Evolutionary conservation across 768 basidiomycete species (phyloP).

Genomic region (Amanita fuliginea): DNA sequence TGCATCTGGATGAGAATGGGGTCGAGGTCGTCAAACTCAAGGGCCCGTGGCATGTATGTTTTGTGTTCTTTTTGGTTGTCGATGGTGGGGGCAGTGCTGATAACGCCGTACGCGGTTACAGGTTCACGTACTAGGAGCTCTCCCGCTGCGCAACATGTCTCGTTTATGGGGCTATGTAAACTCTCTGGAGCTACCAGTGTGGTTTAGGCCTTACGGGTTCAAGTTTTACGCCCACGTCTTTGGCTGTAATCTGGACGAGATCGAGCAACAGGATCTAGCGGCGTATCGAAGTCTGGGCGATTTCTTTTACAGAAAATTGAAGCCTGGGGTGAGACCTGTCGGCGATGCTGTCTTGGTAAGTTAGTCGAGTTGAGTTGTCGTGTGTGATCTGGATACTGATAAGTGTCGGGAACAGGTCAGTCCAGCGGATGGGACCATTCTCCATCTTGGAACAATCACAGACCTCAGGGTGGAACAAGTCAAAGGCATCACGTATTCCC

Average conservation of each 20-base stretch:
- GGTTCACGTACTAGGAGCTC: constrained; percentile 95
- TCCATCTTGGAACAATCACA: constrained; percentile 84
- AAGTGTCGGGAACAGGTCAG: constrained; percentile 46
- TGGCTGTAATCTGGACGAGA: constrained; percentile 89
- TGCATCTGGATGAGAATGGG: constrained; percentile 75
- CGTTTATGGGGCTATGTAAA: constrained; percentile 96
- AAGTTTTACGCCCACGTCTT: constrained; percentile 80
- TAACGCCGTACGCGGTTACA: constrained; percentile 14
- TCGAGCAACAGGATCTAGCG: constrained; percentile 68
- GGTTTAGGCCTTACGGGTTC: constrained; percentile 89
- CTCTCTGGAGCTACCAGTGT: constrained; percentile 84
- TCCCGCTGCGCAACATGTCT: constrained; percentile 92
- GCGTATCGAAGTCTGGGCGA: constrained; percentile 81
- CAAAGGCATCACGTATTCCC: constrained; percentile 94
- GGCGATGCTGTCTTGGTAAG: constrained; percentile 63
- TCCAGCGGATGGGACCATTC: constrained; percentile 87
- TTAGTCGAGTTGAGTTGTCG: neutral
- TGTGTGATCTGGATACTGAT: neutral
- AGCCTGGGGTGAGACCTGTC: constrained; percentile 72
- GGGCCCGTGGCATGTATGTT: constrained; percentile 85
- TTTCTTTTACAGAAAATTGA: constrained; percentile 89
- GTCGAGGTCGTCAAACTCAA: constrained; percentile 70
- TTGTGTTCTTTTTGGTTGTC: constrained; percentile 4
- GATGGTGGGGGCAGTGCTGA: neutral
- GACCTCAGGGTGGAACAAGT: constrained; percentile 85